phyloP scores from a whole-genome alignment of 1,284 basidiomycete species.

The Hypsizygus ulmarius region DNA sequence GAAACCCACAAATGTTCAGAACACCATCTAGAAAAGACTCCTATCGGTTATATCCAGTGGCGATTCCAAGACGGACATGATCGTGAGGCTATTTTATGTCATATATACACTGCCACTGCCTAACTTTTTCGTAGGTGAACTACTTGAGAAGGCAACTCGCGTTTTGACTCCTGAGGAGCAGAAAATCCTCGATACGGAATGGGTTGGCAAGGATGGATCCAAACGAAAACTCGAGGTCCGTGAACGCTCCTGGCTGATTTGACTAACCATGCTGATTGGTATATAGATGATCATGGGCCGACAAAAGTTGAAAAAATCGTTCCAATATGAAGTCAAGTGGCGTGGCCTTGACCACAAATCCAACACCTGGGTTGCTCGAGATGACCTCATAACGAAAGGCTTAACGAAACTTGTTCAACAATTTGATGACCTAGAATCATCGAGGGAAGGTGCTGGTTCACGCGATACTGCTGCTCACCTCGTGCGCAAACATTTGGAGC shows the following conservation, averaged over 20 bases:
- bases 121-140: slow-evolving; percentile 55
- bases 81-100: slow-evolving; percentile 52
- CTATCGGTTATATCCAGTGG: slow-evolving; percentile 97
- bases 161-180: slow-evolving; percentile 89
- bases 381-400: slow-evolving; percentile 85
- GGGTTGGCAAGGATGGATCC: slow-evolving; percentile 90
- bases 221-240: slow-evolving; percentile 86
- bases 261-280: background rate
- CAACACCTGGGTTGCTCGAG: slow-evolving; percentile 94
- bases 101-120: background rate
- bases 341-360: slow-evolving; percentile 88
- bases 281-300: slow-evolving; percentile 86
- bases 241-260: slow-evolving; percentile 4
- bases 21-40: slow-evolving; percentile 91
- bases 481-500: slow-evolving; percentile 88
- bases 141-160: slow-evolving; percentile 91
- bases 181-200: slow-evolving; percentile 80
- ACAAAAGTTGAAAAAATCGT: slow-evolving; percentile 95
- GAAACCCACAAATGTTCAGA: slow-evolving; percentile 45
- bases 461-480: slow-evolving; percentile 80
- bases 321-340: slow-evolving; percentile 98
- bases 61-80: slow-evolving; percentile 99
- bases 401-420: slow-evolving; percentile 92
- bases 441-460: slow-evolving; percentile 87
- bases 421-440: slow-evolving; percentile 96